A percentile compares a stretch with the other conserved stretches of the same genome.
Evolutionary conservation across 73 alveolate species (phyloP).

Genomic region (Tetrahymena borealis): DNA sequence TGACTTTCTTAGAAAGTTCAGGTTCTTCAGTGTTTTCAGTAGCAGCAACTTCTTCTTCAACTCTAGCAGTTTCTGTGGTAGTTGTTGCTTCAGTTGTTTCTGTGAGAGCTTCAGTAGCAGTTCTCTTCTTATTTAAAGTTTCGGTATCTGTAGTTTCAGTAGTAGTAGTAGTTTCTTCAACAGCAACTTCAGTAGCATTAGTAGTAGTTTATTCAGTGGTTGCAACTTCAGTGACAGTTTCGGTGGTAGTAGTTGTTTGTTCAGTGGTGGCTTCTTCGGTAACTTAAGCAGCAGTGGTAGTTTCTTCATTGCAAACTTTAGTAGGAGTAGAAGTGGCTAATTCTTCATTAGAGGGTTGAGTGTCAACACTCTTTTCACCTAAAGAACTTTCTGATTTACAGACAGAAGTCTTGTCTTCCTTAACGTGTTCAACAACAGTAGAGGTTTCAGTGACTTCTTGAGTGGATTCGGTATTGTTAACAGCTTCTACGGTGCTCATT

Average conservation of each 20-base stretch:
- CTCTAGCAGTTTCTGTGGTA: background rate
- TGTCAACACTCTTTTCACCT: background rate
- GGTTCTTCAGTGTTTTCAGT: background rate
- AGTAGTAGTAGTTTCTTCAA: background rate
- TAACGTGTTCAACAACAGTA: background rate
- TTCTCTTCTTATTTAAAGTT: background rate
- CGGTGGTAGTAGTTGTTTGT: background rate
- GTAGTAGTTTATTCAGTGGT: background rate
- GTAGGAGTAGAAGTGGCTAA: background rate
- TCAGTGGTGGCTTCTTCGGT: background rate
- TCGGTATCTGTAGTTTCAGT: background rate
- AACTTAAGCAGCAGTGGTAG: background rate
- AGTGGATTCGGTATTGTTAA: background rate
- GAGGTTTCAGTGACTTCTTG: constrained; percentile 1
- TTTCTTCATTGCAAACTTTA: background rate
- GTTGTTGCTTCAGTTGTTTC: background rate
- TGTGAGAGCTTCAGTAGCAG: background rate
- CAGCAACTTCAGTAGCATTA: background rate
- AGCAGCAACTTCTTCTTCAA: background rate
- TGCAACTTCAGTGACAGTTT: background rate
- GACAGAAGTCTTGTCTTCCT: background rate
- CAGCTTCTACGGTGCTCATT: background rate
- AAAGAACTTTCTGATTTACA: background rate
- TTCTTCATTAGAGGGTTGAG: background rate
- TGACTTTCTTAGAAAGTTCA: background rate